A percentile compares a stretch with the other conserved stretches of the same genome.
Evolutionary conservation across 2,329 filamentous ascomycete genomes (phyloP).

Genomic region (Alternaria hordeiaustralica): DNA sequence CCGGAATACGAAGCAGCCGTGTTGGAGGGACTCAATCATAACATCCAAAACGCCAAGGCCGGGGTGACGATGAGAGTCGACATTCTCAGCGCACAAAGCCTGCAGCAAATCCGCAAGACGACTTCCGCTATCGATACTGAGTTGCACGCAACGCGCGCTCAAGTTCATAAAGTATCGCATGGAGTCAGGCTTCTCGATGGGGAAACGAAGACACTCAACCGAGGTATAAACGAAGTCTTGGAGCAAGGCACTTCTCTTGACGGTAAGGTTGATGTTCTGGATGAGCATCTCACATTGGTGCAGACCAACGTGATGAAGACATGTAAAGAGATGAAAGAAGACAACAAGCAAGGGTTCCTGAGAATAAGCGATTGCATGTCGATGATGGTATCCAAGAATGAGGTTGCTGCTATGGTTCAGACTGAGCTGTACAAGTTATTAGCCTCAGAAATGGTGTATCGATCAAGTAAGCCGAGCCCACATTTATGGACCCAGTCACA

Average conservation of each 20-base stretch:
- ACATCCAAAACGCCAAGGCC: not conserved
- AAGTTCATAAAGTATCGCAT: not conserved
- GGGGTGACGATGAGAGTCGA: not conserved
- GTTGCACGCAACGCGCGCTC: not conserved
- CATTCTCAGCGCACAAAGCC: not conserved
- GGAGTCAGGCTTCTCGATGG: not conserved
- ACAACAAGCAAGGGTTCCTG: not conserved
- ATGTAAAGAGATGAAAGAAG: not conserved
- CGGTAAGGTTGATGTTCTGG: no score
- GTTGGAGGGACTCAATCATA: not conserved
- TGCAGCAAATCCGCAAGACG: not conserved
- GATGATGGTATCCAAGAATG: not conserved
- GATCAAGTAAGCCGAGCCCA: not conserved
- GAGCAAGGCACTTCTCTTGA: no score
- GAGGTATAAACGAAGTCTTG: no score
- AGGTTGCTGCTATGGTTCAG: not conserved
- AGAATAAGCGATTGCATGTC: no score
- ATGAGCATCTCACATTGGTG: no score
- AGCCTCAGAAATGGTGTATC: not conserved
- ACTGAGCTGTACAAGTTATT: no score
- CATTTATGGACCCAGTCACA: not conserved
- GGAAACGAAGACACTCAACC: no score
- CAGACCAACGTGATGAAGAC: no score
- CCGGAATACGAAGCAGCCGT: not conserved
- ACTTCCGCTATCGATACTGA: not conserved